These are phyloP conservation scores for Penicillium angulare DNA, from an alignment of 495 filamentous ascomycete species.

Conservation along the genomic window DNA sequence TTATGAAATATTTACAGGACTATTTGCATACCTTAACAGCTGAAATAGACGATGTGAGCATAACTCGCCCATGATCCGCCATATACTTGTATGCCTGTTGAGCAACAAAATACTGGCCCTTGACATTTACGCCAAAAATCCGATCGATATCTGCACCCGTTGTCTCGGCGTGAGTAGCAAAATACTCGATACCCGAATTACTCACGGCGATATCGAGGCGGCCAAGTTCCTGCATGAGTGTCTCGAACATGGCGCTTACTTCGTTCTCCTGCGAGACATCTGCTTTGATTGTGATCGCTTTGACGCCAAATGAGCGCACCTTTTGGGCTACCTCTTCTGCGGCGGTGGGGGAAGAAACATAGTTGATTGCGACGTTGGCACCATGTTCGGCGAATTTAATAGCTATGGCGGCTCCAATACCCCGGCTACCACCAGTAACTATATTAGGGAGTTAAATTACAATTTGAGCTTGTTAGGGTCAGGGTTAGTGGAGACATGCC, in stretches of 20 bases:
- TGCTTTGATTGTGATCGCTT: conserved; percentile 50
- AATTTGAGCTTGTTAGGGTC: not conserved
- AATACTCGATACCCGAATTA: conserved; percentile 55
- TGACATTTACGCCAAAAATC: conserved; percentile 54
- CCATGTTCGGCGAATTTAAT: conserved; percentile 41
- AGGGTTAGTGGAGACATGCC: not conserved
- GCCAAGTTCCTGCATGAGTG: conserved; percentile 39
- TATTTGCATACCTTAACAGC: conserved; percentile 22
- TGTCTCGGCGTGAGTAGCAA: conserved; percentile 46
- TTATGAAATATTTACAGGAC: too few species aligned
- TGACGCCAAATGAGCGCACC: conserved; percentile 40
- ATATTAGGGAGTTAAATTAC: not conserved
- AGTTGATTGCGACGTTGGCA: conserved; percentile 41
- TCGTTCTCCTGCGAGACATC: conserved; percentile 48
- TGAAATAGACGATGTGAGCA: conserved; percentile 33
- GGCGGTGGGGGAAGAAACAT: conserved; percentile 26
- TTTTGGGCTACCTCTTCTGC: conserved; percentile 47
- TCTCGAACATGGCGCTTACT: conserved; percentile 44
- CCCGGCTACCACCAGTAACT: conserved; percentile 38
- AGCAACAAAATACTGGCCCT: conserved; percentile 63
- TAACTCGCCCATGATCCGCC: conserved; percentile 35
- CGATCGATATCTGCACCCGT: conserved; percentile 53
- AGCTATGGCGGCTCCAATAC: conserved; percentile 40
- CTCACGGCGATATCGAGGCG: conserved; percentile 47
- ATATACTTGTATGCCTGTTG: conserved; percentile 65